Evolutionary conservation across 1,139 yeast species (phyloP).

Genomic region (Debaryomyces robertsiae): DNA sequence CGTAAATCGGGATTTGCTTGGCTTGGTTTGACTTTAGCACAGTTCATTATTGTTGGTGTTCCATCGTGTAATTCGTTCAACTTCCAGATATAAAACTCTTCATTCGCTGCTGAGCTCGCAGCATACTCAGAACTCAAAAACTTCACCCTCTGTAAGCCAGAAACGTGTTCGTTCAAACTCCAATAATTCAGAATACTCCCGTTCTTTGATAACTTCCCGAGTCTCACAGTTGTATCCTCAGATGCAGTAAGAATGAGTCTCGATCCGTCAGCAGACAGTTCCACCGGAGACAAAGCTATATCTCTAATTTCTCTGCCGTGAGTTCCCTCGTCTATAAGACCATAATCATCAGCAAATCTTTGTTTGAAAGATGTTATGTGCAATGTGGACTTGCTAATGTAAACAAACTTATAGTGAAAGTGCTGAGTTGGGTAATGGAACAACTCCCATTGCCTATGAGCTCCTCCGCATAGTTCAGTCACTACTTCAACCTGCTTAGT

Average conservation of each 20-base stretch:
- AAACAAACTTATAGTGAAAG: constrained; percentile 39
- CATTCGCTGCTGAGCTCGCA: constrained; percentile 82
- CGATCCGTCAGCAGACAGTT: constrained; percentile 21
- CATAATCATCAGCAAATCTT: constrained; percentile 25
- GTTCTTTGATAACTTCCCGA: constrained; percentile 46
- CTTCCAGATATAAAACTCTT: constrained; percentile 84
- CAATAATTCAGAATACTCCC: constrained; percentile 54
- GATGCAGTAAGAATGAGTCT: constrained; percentile 70
- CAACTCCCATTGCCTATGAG: constrained; percentile 81
- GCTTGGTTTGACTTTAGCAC: constrained; percentile 50
- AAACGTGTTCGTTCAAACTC: constrained; percentile 78
- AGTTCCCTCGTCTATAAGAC: constrained; percentile 56
- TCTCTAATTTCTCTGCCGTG: constrained; percentile 90
- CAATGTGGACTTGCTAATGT: constrained; percentile 57
- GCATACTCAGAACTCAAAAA: constrained; percentile 53
- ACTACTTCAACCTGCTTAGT: constrained; percentile 70
- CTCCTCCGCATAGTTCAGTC: constrained; percentile 85
- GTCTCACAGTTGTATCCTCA: constrained; percentile 79
- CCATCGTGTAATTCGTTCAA: constrained; percentile 34
- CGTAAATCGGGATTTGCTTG: constrained; percentile 76
- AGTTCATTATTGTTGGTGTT: constrained; percentile 47
- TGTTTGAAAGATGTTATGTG: constrained; percentile 30
- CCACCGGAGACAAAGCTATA: constrained; percentile 49
- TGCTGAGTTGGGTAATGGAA: constrained; percentile 18
- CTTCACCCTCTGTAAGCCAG: constrained; percentile 79